These are phyloP conservation scores for Colletotrichum tofieldiae DNA, from an alignment of 2,329 filamentous ascomycete genomes.

Conservation along the genomic window DNA sequence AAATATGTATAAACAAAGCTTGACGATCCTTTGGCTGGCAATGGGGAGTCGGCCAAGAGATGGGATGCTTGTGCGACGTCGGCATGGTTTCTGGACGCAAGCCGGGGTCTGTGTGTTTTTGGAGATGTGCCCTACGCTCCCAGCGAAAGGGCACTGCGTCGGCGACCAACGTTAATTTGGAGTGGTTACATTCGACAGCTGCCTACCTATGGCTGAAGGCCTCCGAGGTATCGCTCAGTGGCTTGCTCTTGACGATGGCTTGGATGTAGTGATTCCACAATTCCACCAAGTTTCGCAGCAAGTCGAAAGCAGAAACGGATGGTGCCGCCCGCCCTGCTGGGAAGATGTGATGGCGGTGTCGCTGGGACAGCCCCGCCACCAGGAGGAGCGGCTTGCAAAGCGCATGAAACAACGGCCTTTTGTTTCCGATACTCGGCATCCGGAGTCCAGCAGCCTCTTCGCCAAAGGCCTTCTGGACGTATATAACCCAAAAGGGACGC, in stretches of 20 bases:
- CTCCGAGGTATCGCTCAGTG: neutral
- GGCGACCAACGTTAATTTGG: constrained; percentile 11
- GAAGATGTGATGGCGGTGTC: neutral
- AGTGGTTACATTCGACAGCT: neutral
- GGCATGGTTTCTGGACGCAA: constrained; percentile 37
- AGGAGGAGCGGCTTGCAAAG: constrained; percentile 2
- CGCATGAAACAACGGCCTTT: constrained; percentile 36
- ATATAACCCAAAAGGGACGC: constrained; percentile 22
- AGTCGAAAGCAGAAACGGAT: neutral
- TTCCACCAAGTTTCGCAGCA: neutral
- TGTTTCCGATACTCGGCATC: constrained; percentile 41
- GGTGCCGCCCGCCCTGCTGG: constrained; percentile 5
- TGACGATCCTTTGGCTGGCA: neutral
- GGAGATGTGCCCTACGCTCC: constrained; percentile 2
- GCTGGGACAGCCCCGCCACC: constrained; percentile 23
- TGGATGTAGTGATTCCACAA: neutral
- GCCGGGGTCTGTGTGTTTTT: constrained; percentile 38
- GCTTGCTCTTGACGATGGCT: neutral
- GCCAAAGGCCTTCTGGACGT: constrained; percentile 5
- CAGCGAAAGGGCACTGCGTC: neutral
- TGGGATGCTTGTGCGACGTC: constrained; percentile 41
- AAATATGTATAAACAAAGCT: constrained; percentile 17
- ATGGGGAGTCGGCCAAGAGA: constrained; percentile 4
- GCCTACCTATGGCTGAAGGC: neutral
- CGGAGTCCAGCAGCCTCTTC: constrained; percentile 16